Percentiles rank a stretch among this genome's conserved stretches.
Evolutionary conservation across 2,329 filamentous ascomycete genomes (phyloP).

Genomic region (Botryotinia narcissicola): DNA sequence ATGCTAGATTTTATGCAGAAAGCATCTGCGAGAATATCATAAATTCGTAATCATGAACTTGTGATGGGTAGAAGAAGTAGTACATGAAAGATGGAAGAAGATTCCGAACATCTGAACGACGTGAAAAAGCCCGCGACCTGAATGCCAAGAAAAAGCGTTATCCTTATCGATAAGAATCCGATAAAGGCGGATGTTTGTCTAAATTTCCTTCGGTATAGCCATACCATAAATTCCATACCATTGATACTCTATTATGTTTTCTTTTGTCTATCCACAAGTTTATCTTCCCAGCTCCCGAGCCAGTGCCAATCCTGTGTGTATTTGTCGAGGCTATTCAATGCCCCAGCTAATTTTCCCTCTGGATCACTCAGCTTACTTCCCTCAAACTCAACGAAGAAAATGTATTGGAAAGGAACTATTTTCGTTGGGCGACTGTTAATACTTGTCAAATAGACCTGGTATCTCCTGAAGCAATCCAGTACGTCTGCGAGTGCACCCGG

Average conservation of each 20-base stretch:
- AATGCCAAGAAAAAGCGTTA: constrained; percentile 10
- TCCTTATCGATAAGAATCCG: constrained; percentile 20
- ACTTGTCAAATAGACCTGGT: constrained; percentile 78
- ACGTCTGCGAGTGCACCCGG: constrained; percentile 83
- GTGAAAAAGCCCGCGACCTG: not conserved
- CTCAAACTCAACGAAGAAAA: constrained; percentile 91
- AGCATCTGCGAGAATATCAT: not conserved
- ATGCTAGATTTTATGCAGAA: constrained; percentile 13
- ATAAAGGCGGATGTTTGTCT: constrained; percentile 13
- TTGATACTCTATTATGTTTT: not conserved
- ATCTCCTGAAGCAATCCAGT: constrained; percentile 71
- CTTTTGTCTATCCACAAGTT: constrained; percentile 13
- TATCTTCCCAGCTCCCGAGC: constrained; percentile 61
- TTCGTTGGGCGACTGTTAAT: constrained; percentile 85
- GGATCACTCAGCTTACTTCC: constrained; percentile 55
- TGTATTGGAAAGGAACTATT: constrained; percentile 76
- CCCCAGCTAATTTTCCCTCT: constrained; percentile 57
- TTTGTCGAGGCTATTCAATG: constrained; percentile 55
- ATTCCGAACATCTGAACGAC: not conserved
- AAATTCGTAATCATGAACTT: not conserved
- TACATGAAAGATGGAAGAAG: not conserved
- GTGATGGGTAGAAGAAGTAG: not conserved
- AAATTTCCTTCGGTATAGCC: not conserved
- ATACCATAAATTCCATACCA: constrained; percentile 1
- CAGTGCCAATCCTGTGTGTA: constrained; percentile 64